Percentiles rank a stretch among this genome's conserved stretches.
These are phyloP conservation scores for Sphagnum tenellum DNA, from an alignment of 225 moss, liverwort and hornwort genomes.

Conservation along the genomic window DNA sequence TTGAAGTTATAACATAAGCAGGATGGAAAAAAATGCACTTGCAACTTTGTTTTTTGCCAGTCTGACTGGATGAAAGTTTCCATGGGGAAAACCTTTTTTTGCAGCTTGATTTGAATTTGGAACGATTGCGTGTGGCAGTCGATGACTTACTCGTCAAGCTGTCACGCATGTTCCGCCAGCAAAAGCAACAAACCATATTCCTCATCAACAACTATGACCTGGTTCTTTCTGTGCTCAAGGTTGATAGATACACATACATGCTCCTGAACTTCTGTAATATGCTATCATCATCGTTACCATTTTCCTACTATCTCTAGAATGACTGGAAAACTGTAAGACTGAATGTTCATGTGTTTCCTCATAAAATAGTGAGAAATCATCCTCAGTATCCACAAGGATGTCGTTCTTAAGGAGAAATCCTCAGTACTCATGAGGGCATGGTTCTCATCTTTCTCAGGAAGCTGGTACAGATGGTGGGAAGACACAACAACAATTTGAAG, in stretches of 20 bases:
- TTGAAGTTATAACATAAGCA: too few relatives aligned
- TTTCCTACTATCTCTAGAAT: background rate
- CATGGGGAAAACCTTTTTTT: background rate
- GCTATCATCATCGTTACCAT: background rate
- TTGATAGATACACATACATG: slow-evolving; percentile 9
- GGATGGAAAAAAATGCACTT: too few relatives aligned
- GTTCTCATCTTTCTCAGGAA: slow-evolving; percentile 40
- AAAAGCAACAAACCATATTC: slow-evolving; percentile 94
- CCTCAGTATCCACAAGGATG: too few relatives aligned
- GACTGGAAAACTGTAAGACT: too few relatives aligned
- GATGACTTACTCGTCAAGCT: slow-evolving; percentile 97
- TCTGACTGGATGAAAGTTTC: too few relatives aligned
- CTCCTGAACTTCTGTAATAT: background rate
- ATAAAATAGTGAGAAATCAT: too few relatives aligned
- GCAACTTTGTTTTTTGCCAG: too few relatives aligned
- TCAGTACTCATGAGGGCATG: too few relatives aligned
- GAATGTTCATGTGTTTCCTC: too few relatives aligned
- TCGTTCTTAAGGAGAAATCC: too few relatives aligned
- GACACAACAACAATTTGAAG: slow-evolving; percentile 94
- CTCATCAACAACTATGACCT: slow-evolving; percentile 99
- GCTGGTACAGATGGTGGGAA: slow-evolving; percentile 90
- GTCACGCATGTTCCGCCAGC: slow-evolving; percentile 75
- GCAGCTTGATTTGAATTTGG: slow-evolving; percentile 98
- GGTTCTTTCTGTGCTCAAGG: slow-evolving; percentile 95
- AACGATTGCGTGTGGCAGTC: slow-evolving; percentile 84